Conservation (phyloP, 1,139 yeast species). For the Blastobotrys indianensis region DNA sequence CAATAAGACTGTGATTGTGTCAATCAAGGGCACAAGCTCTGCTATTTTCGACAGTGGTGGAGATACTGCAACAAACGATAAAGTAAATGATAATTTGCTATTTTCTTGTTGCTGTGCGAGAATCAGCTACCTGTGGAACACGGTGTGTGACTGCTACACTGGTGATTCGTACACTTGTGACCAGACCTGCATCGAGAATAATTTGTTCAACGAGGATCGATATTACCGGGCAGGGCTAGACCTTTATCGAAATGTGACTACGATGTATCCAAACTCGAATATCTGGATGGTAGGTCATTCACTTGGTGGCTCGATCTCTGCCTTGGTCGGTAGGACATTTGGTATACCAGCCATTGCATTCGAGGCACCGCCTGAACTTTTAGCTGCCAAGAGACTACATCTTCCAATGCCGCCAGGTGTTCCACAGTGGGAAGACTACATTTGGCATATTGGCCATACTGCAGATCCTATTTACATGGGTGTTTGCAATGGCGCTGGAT, state of each 20-base stretch:
- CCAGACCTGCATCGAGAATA: constrained; percentile 78
- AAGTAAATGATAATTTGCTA: constrained; percentile 76
- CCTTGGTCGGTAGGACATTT: constrained; percentile 78
- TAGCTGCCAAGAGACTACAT: constrained; percentile 79
- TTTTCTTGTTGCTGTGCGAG: constrained; percentile 97
- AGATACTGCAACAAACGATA: constrained; percentile 73
- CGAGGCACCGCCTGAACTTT: constrained; percentile 89
- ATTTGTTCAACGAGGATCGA: constrained; percentile 64
- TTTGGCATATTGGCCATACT: constrained; percentile 95
- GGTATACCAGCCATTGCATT: constrained; percentile 87
- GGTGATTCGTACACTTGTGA: constrained; percentile 78
- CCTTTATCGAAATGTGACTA: constrained; percentile 66
- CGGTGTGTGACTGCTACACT: constrained; percentile 92
- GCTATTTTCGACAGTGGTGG: constrained; percentile 74
- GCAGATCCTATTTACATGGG: constrained; percentile 98
- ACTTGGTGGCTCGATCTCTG: constrained; percentile 82
- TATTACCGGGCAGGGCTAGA: constrained; percentile 80
- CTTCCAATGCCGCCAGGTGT: constrained; percentile 91
- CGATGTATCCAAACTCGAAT: constrained; percentile 58
- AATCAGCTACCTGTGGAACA: constrained; percentile 84
- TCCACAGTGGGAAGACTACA: constrained; percentile 69
- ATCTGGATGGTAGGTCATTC: constrained; percentile 97
- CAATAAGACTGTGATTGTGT: constrained; percentile 64
- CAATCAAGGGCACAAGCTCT: constrained; percentile 91
- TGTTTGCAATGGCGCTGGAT: constrained; percentile 90